Evolutionary conservation across 345 rosid species (phyloP).

Genomic region (Angophora floribunda): DNA sequence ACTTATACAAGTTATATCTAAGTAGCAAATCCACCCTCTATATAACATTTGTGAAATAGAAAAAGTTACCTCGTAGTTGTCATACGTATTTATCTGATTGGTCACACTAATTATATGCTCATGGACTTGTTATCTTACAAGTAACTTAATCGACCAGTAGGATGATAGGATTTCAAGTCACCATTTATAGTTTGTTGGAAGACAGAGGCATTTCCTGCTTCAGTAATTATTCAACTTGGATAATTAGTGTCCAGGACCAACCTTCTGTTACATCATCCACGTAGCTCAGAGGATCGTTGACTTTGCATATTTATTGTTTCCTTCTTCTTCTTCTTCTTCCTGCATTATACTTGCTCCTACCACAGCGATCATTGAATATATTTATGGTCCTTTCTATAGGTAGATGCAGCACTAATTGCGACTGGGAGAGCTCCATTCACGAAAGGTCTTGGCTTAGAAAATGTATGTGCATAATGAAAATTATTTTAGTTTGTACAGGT

Average conservation of each 20-base stretch:
- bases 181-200: not conserved
- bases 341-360: not conserved
- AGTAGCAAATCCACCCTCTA: not conserved
- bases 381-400: conserved; percentile 32
- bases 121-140: not conserved
- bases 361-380: not conserved
- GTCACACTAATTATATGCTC: not conserved
- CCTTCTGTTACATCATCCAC: not conserved
- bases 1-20: not conserved
- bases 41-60: not conserved
- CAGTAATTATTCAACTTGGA: not conserved
- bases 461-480: conserved; percentile 30
- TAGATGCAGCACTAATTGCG: conserved; percentile 96
- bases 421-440: conserved; percentile 99
- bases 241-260: not conserved
- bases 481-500: not conserved
- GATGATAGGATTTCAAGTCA: not conserved
- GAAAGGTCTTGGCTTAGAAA: conserved; percentile 92
- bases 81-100: not conserved
- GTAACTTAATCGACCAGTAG: not conserved
- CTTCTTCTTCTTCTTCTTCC: not conserved
- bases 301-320: not conserved
- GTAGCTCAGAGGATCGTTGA: not conserved
- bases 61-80: not conserved
- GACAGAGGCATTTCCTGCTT: not conserved